These are phyloP conservation scores for Lathyrus tuberosus DNA, from an alignment of 306 rosid species.

Conservation along the genomic window DNA sequence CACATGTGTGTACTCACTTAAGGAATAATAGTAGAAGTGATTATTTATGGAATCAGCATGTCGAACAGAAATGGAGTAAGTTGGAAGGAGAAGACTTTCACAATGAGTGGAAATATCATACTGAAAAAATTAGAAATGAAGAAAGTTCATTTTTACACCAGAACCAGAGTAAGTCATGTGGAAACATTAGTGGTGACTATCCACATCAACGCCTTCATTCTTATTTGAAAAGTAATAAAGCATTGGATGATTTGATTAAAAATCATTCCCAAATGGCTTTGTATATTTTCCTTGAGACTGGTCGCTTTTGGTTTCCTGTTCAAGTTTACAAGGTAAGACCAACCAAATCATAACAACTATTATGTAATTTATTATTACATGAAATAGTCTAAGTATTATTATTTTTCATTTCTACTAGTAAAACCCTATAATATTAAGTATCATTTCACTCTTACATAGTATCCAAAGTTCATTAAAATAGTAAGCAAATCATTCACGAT, in stretches of 20 bases:
- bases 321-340: constrained; percentile 62
- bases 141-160: not conserved
- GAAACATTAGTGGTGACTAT: constrained; percentile 34
- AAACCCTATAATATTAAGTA: not conserved
- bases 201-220: constrained; percentile 29
- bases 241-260: constrained; percentile 17
- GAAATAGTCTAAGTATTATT: not conserved
- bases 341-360: too few relatives aligned
- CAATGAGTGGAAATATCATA: constrained; percentile 39
- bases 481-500: too few relatives aligned
- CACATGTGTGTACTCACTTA: constrained; percentile 34
- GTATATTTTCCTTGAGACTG: constrained; percentile 64
- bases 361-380: too few relatives aligned
- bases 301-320: constrained; percentile 73
- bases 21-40: constrained; percentile 16
- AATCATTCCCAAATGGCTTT: constrained; percentile 55
- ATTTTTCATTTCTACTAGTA: not conserved
- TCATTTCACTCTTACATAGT: not conserved
- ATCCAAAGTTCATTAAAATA: too few relatives aligned
- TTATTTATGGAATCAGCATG: constrained; percentile 35
- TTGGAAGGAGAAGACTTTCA: constrained; percentile 45
- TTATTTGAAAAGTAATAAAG: constrained; percentile 22
- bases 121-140: constrained; percentile 8
- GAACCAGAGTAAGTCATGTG: constrained; percentile 34
- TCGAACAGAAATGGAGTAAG: constrained; percentile 32